These are phyloP conservation scores for Leucocoprinus sp. DNA, from an alignment of 768 basidiomycete genomes.

Conservation along the genomic window DNA sequence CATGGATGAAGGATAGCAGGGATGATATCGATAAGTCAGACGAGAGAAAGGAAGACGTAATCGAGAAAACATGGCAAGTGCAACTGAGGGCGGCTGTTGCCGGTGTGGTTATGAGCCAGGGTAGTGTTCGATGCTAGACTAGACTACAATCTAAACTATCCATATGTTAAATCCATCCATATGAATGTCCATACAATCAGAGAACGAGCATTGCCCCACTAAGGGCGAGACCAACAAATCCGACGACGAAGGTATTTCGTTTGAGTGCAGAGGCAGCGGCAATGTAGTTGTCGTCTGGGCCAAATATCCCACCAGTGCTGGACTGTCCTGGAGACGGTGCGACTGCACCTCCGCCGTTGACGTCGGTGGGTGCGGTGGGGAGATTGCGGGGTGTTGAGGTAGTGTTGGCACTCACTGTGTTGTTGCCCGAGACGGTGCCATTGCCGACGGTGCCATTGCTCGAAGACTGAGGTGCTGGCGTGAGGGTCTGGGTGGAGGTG, in stretches of 20 bases:
- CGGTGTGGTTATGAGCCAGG: neutral
- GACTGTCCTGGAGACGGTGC: constrained; percentile 56
- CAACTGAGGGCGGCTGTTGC: constrained; percentile 7
- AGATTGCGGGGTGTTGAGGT: constrained; percentile 31
- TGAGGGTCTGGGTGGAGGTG: constrained; percentile 34
- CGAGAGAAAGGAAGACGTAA: neutral
- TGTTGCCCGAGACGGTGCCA: constrained; percentile 12
- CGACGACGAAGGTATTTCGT: constrained; percentile 35
- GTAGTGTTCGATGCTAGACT: constrained; percentile 2
- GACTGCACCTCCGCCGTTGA: constrained; percentile 47
- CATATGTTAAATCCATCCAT: constrained; percentile 9
- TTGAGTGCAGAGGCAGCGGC: constrained; percentile 44
- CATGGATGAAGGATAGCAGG: constrained; percentile 13
- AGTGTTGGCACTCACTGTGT: constrained; percentile 23
- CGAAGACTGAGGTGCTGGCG: constrained; percentile 31
- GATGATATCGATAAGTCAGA: neutral
- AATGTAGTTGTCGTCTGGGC: constrained; percentile 63
- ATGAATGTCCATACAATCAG: constrained; percentile 21
- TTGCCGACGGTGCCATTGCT: constrained; percentile 13
- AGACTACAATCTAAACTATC: constrained; percentile 12
- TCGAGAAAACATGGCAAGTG: constrained; percentile 6
- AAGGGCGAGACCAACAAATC: constrained; percentile 36
- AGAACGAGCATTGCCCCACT: constrained; percentile 41
- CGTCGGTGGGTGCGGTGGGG: constrained; percentile 51
- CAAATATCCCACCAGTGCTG: constrained; percentile 43